phyloP scores from a whole-genome alignment of 2,329 filamentous ascomycete genomes.

The Fusarium keratoplasticum region DNA sequence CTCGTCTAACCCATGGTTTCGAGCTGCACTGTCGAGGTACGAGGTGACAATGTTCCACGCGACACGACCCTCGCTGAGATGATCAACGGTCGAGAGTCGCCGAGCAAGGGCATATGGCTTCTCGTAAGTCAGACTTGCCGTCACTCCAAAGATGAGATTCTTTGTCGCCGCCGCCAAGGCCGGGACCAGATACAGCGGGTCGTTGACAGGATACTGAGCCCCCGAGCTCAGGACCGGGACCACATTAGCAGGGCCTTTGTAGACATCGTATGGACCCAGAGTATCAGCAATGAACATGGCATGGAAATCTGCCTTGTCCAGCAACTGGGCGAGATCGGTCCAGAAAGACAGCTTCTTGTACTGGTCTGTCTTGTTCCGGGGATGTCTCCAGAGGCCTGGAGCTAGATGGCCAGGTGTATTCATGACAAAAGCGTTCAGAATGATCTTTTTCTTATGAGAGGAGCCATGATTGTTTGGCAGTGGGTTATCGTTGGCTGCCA shows the following conservation, averaged over 20 bases:
- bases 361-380: conserved; percentile 29
- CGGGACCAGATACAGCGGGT: not conserved
- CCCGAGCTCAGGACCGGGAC: not conserved
- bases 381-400: conserved; percentile 35
- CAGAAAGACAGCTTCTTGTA: conserved; percentile 52
- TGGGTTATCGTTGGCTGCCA: not conserved
- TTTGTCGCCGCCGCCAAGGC: conserved; percentile 58
- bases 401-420: conserved; percentile 29
- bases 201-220: not conserved
- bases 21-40: conserved; percentile 59
- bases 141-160: conserved; percentile 54
- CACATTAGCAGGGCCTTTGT: not conserved
- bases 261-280: not conserved
- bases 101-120: conserved; percentile 50
- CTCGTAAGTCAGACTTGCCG: conserved; percentile 51
- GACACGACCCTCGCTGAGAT: conserved; percentile 50
- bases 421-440: conserved; percentile 9
- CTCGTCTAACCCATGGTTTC: not conserved
- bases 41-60: conserved; percentile 64
- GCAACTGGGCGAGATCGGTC: conserved; percentile 59
- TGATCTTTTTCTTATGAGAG: not conserved
- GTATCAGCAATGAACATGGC: conserved; percentile 47
- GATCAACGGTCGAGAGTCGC: conserved; percentile 51
- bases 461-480: rapidly evolving
- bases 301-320: conserved; percentile 59